Base-by-base conservation (phyloP, 2,329 filamentous ascomycete genomes). In the Alternaria angustiovoidea region DNA sequence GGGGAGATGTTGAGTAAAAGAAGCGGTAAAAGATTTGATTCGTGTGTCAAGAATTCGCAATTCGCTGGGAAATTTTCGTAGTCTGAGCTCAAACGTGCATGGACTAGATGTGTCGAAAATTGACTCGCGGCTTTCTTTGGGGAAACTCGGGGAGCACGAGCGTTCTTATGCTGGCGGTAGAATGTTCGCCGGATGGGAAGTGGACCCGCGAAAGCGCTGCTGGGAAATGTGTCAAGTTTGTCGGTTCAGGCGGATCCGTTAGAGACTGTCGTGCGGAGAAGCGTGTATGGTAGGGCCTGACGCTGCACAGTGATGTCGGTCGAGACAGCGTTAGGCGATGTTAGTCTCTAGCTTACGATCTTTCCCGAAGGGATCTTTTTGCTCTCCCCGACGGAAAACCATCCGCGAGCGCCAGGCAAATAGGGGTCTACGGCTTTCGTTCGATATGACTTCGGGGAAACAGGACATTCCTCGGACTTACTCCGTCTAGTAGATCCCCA, bases 371-470 rank as follows among this genome's bases (percentile, higher is more conserved):
- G 32, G 49, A 24, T 26, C 34, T 36, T 61, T 39, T 55, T 46
- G 41, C 30, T 47, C 57, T 70, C 26, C 47, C 68, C 69, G 69
- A 62, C 69, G 69, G 69, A 30, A 65, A 71, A 71, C 46, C 38
- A 44, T 39, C 57, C 51, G 60, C 46, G 57, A 39, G 44, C 48
- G 52, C 53, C 39, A 39, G n/a, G 20, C 30, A 34, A 34, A 43
- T 36, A 51, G 24, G 47, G 36, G 43, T 22, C 36, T 22, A 62
- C 69, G 69, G 69, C 51, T 14, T 65, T 68, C 39, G 34, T 41
- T 70, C 67, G 67, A 68, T 20, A 18, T 49, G 54, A 56, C 39
- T 60, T 71, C 69, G 69, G 62, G 53, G 26, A n/a, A 22, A 24
- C 22, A 49, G 67, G 69, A 71, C 62, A 59, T 69, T 48, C 18